Conservation (phyloP, 108 stramenopile genomes). For the Fistulifera solaris region DNA sequence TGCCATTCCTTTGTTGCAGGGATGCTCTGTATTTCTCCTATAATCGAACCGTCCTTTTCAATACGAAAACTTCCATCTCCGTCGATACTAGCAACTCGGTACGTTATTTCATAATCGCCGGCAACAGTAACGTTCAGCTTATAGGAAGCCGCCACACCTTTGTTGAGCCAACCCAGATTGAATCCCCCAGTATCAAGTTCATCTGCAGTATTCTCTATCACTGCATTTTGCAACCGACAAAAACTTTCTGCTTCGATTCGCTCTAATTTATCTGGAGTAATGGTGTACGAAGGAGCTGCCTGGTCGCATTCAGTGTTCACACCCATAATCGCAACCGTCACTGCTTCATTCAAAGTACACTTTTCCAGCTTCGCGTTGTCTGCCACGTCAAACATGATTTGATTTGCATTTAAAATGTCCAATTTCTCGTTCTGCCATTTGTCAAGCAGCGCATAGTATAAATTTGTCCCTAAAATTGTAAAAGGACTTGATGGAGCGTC, state of each 20-base stretch:
- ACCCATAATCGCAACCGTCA: not conserved
- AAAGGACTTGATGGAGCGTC: not conserved
- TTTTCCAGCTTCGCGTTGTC: not conserved
- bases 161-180: not conserved
- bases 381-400: not conserved
- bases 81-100: not conserved
- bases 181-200: not conserved
- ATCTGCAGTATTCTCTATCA: not conserved
- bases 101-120: not conserved
- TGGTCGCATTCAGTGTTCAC: no score
- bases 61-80: constrained; percentile 2
- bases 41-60: not conserved
- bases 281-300: no score
- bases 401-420: not conserved
- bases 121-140: not conserved
- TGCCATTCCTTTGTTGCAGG: not conserved
- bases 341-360: not conserved
- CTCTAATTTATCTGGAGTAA: no score
- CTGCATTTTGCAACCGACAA: not conserved
- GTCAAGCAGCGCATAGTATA: no score
- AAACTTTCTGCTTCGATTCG: not conserved
- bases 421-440: not conserved
- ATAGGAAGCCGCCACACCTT: not conserved
- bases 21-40: not conserved
- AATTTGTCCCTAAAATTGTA: no score